Percentiles rank a stretch among this genome's conserved stretches.
These are phyloP conservation scores for Angomonas deanei DNA, from an alignment of 208 protist species.

Conservation along the genomic window DNA sequence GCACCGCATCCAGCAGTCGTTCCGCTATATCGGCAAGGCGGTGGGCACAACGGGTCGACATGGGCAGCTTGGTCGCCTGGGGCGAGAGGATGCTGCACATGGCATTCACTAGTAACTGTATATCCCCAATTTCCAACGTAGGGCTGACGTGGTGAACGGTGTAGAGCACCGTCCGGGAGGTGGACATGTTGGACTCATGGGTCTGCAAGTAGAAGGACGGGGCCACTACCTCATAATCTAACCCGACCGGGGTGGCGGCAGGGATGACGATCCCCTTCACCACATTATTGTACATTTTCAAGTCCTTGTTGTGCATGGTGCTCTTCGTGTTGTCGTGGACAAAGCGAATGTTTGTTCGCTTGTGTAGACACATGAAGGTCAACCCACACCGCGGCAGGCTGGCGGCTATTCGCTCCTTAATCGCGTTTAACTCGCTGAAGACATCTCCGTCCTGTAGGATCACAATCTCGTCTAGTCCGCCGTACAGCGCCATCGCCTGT, in stretches of 20 bases:
- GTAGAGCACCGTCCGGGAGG: constrained; percentile 79
- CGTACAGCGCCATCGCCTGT: constrained; percentile 31
- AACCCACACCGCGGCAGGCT: constrained; percentile 59
- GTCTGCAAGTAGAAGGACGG: constrained; percentile 83
- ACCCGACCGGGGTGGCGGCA: constrained; percentile 44
- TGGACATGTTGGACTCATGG: constrained; percentile 85
- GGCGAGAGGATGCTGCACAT: constrained; percentile 66
- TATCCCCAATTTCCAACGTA: constrained; percentile 56
- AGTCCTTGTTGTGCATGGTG: not conserved
- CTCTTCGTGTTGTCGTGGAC: constrained; percentile 30
- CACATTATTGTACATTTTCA: constrained; percentile 36
- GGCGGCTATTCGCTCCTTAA: constrained; percentile 48
- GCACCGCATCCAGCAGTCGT: constrained; percentile 67
- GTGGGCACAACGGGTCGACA: constrained; percentile 84
- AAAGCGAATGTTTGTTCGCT: constrained; percentile 87
- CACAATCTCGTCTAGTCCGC: constrained; percentile 79
- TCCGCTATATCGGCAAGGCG: constrained; percentile 67
- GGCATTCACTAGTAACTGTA: constrained; percentile 73
- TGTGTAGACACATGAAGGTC: constrained; percentile 88
- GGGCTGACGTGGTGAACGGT: constrained; percentile 71
- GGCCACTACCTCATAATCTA: constrained; percentile 29
- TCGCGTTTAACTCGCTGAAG: constrained; percentile 57
- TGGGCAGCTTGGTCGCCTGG: constrained; percentile 86
- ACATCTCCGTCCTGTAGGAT: constrained; percentile 88
- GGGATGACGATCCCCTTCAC: constrained; percentile 73